Evolutionary conservation across 2,329 filamentous ascomycete genomes (phyloP).

Genomic region (Colletotrichum ledebouriae): DNA sequence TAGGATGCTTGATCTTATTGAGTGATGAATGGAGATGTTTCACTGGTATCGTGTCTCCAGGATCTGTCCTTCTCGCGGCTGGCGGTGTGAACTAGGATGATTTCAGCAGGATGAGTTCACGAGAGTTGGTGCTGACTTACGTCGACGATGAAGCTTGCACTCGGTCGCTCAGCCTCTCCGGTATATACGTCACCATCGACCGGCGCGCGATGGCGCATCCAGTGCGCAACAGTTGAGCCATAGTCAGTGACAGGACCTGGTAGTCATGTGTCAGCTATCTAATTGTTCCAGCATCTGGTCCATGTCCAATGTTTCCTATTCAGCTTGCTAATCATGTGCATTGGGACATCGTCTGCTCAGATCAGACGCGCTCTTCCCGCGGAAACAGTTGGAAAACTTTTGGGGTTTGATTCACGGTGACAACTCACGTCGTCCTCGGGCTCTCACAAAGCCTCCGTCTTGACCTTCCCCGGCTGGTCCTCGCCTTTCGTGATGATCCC

Average conservation of each 20-base stretch:
- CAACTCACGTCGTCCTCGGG: constrained; percentile 66
- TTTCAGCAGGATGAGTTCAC: constrained; percentile 11
- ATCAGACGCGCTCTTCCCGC: no score
- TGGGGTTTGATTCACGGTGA: neutral
- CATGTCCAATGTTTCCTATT: constrained; percentile 1
- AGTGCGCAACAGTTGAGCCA: constrained; percentile 89
- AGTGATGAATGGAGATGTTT: constrained; percentile 97
- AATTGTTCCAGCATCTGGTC: neutral
- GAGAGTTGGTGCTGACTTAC: constrained; percentile 62
- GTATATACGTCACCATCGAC: constrained; percentile 58
- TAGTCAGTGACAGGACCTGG: constrained; percentile 93
- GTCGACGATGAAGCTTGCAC: constrained; percentile 90
- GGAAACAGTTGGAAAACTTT: neutral
- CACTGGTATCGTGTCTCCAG: constrained; percentile 91
- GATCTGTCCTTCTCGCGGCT: constrained; percentile 77
- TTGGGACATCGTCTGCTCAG: no score
- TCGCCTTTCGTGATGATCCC: constrained; percentile 59
- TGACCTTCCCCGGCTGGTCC: constrained; percentile 54
- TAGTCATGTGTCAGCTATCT: constrained; percentile 29
- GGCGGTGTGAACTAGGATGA: constrained; percentile 85
- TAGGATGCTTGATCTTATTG: constrained; percentile 97
- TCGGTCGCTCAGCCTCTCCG: constrained; percentile 86
- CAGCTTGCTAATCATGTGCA: neutral
- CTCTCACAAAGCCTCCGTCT: constrained; percentile 62
- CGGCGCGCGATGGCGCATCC: constrained; percentile 82